Evolutionary conservation across 2,329 filamentous ascomycete genomes (phyloP).

Genomic region (Pseudocercospora cruenta): DNA sequence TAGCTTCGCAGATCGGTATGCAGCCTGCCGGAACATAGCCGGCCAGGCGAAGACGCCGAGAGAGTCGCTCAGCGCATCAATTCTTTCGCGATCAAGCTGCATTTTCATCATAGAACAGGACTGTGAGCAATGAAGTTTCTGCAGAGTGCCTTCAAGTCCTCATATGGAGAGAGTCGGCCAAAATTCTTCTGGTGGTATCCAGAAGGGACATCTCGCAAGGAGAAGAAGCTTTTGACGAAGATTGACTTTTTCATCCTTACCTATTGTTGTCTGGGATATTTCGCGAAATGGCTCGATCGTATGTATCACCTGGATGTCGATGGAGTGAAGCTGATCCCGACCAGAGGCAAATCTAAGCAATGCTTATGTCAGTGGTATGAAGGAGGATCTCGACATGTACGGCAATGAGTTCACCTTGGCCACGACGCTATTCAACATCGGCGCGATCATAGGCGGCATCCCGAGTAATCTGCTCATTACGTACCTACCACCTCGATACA

Average conservation of each 20-base stretch:
- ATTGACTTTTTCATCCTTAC: slow-evolving; percentile 28
- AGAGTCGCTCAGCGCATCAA: neutral
- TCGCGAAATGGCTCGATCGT: slow-evolving; percentile 26
- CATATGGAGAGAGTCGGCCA: slow-evolving; percentile 19
- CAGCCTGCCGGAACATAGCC: neutral
- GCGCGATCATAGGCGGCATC: slow-evolving; percentile 45
- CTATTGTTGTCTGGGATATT: slow-evolving; percentile 25
- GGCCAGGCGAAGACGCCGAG: neutral
- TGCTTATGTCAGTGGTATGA: slow-evolving; percentile 49
- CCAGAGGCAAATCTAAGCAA: slow-evolving; percentile 46
- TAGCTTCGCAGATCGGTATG: neutral
- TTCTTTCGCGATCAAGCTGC: neutral
- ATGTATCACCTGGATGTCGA: neutral
- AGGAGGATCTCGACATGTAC: slow-evolving; percentile 43
- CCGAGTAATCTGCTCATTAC: slow-evolving; percentile 45
- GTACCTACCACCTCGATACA: slow-evolving; percentile 27
- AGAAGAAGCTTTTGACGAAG: slow-evolving; percentile 27
- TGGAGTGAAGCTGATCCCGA: neutral
- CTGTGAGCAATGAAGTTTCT: slow-evolving; percentile 14
- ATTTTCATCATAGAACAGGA: neutral
- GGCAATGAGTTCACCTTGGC: slow-evolving; percentile 45
- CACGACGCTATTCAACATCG: slow-evolving; percentile 25
- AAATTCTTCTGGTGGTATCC: slow-evolving; percentile 29
- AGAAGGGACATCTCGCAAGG: slow-evolving; percentile 12
- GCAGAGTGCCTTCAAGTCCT: slow-evolving; percentile 19